Base-by-base conservation (phyloP, 306 rosid species). In the Cucurbita ficifolia region DNA sequence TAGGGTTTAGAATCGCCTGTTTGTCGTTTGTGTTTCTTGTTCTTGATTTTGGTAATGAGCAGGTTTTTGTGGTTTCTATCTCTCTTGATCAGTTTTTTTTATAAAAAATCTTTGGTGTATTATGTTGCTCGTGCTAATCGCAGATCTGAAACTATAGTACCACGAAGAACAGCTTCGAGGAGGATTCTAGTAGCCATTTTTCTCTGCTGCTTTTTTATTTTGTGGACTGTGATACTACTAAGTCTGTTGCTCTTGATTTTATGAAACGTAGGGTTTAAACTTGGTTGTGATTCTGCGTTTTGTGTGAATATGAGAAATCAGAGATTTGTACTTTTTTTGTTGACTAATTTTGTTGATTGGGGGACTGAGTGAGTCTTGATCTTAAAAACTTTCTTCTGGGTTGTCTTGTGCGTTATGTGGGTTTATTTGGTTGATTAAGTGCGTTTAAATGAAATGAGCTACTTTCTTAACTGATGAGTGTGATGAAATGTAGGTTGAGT, bases 61-160 rank as follows among this genome's bases (percentile, higher is more conserved):
- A 33, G 21, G 6, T 76, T 43, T 77, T 74, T 49, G 36, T 55
- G 22, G 65, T 43, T 36, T 61, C 13, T 60, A 1, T 16, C 18
- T 35, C 14, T 8, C 12, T 14, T 48, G 52, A 13, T n/a, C n/a
- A 12, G 52, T 17, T 48, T 48, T 5, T 70, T 40, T 17, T 39
- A 2, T 29, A 29, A 29, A 29, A 29, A 29, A 24, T 36, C 48
- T 10, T 50, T 18, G 10, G 49, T 72, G 43, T 12, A 10, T 50
- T 53, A 49, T 35, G n/a, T 54, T 17, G 12, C 50, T 72, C 7
- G 11, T 0, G 33, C 18, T 18, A 10, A 19, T 36, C 17, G 19
- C 61, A 85, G 88, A 85, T 85, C 88, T 85, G 86, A 76, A 48
- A 36, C 75, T 35, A 14, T 17, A 67, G 55, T 50, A 53, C 56